Percentiles rank a stretch among this genome's conserved stretches.
phyloP scores from a whole-genome alignment of 192 early-diverging fungal species.

The Backusella circina region DNA sequence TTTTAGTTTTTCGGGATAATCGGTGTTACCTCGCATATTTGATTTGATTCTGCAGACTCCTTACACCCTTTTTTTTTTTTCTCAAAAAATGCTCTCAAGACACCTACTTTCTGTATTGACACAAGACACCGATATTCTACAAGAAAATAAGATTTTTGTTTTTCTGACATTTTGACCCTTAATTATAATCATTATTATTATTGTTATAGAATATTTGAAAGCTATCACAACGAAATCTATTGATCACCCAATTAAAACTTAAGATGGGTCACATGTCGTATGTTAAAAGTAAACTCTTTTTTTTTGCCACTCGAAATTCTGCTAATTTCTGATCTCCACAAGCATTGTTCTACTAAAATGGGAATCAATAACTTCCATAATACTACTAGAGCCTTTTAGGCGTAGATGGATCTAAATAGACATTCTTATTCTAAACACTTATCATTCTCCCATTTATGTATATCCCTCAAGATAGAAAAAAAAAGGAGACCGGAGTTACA shows the following conservation, averaged over 20 bases:
- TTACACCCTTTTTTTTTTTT: not conserved
- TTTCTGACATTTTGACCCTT: not conserved
- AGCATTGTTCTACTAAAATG: not conserved
- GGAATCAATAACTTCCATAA: not conserved
- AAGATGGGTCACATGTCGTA: not conserved
- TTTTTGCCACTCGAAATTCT: not conserved
- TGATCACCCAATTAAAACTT: not conserved
- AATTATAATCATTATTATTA: not conserved
- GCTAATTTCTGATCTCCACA: not conserved
- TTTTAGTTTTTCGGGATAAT: not conserved
- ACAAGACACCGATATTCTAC: not conserved
- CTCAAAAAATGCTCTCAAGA: not conserved
- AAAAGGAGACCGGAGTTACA: not conserved
- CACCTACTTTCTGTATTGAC: not conserved
- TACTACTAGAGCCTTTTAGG: not conserved
- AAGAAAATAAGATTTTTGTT: not conserved
- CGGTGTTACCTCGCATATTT: not conserved
- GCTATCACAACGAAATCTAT: not conserved
- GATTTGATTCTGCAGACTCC: not conserved
- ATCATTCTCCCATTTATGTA: not conserved
- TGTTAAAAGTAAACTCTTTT: not conserved
- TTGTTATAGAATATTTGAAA: not conserved
- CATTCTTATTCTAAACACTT: not conserved
- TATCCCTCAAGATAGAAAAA: not conserved
- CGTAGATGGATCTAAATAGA: not conserved